Evolutionary conservation across 768 basidiomycete species (phyloP).

Genomic region (Fistulinella prunicolor): DNA sequence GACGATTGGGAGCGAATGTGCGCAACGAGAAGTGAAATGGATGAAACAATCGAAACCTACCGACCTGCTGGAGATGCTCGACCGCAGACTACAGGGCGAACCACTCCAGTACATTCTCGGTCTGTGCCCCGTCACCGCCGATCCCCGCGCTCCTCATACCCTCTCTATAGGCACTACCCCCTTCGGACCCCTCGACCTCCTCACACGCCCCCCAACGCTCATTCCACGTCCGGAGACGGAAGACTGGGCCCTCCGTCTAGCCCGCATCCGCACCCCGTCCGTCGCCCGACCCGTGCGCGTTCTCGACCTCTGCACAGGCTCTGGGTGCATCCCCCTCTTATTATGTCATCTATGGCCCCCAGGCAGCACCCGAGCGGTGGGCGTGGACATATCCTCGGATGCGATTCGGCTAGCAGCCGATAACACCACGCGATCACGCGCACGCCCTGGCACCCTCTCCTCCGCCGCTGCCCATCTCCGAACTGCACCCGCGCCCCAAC

Average conservation of each 20-base stretch:
- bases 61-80: slow-evolving; percentile 43
- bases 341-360: slow-evolving; percentile 64
- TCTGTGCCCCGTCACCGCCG: slow-evolving; percentile 28
- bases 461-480: slow-evolving; percentile 3
- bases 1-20: slow-evolving; percentile 34
- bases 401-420: slow-evolving; percentile 52
- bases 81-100: slow-evolving; percentile 62
- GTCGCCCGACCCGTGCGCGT: slow-evolving; percentile 37
- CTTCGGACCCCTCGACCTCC: slow-evolving; percentile 79
- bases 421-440: slow-evolving; percentile 34
- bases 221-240: slow-evolving; percentile 97
- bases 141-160: not conserved
- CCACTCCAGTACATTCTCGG: slow-evolving; percentile 92
- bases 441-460: slow-evolving; percentile 16
- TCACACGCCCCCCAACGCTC: slow-evolving; percentile 73
- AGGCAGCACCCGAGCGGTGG: slow-evolving; percentile 53
- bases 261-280: slow-evolving; percentile 42
- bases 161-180: slow-evolving; percentile 62
- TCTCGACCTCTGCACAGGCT: slow-evolving; percentile 91
- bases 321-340: slow-evolving; percentile 89
- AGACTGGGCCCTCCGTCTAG: slow-evolving; percentile 67
- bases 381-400: slow-evolving; percentile 63
- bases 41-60: slow-evolving; percentile 35
- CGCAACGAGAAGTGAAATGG: slow-evolving; percentile 48
- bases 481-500: not conserved